Base-by-base conservation (phyloP, 1,139 yeast genomes). In the Yamadazyma pseudoaaseri region DNA sequence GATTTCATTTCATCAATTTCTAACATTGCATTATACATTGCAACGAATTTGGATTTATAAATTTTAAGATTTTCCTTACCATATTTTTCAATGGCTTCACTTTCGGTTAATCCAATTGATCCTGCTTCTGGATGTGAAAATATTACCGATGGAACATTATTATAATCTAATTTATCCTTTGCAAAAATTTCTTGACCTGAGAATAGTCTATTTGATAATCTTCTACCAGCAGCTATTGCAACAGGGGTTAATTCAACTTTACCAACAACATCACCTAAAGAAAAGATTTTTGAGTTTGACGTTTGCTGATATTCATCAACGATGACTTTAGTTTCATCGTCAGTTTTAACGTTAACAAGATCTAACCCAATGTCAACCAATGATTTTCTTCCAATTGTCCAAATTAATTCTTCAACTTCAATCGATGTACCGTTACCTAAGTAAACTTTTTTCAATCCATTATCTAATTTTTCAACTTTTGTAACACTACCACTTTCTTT, bases 41-140 rank as follows among this genome's bases (percentile, higher is more conserved):
- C 84, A 26, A 83, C 83, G 68, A 92, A 92, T 54, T 72, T 77
- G 42, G 96, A 77, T 47, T 76, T 77, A 73, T 92, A 92, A 31
- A 85, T 65, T 66, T 89, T 94, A 56, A 92, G 60, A 49, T 86
- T 75, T 16, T 81, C 92, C 51, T 76, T 70, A 40, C 98, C 98
- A 54, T 74, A 90, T 64, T 87, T 69, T 37, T 66, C 78, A 41
- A 74, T 66, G 26, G 98, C 98, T 47, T 79, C 79, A 38, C 70
- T 67, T 58, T 90, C 95, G 35, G 86, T 70, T 37, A 92, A 64
- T 34, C 99, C 99, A 58, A 90, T 81, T 7, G 95, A 76, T 35
- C 97, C 98, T 12, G 94, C 95, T 64, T 92, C 98, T 20, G 99
- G 99, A 61, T 92, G 99, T 3, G 97, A 81, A 60, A 94, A 92